A percentile compares a stretch with the other conserved stretches of the same genome.
Conservation (phyloP, 2,329 filamentous ascomycete genomes). For the Stromatinia cepivora region DNA sequence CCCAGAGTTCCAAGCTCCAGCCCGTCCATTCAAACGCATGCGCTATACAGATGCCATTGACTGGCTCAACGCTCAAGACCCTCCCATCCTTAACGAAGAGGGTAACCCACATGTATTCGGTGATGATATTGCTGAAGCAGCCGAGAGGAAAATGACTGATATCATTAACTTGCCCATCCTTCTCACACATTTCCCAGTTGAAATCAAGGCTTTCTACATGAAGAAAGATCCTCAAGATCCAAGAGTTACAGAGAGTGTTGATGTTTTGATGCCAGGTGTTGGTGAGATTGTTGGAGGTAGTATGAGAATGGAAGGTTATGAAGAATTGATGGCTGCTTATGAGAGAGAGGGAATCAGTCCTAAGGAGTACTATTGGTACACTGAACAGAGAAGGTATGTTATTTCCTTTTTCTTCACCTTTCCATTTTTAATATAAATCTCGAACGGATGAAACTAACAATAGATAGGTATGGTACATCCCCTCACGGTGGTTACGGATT, state of each 20-base stretch:
- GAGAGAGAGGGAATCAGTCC: conserved; percentile 83
- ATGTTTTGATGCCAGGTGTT: conserved; percentile 84
- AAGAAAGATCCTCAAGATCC: conserved; percentile 76
- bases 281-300: conserved; percentile 95
- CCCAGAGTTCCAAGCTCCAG: conserved; percentile 80
- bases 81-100: conserved; percentile 84
- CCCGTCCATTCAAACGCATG: conserved; percentile 91
- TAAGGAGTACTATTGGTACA: conserved; percentile 96
- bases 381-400: conserved; percentile 83
- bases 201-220: conserved; percentile 99
- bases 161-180: conserved; percentile 94
- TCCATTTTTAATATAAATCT: neutral
- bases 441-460: conserved; percentile 16
- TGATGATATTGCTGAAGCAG: conserved; percentile 97
- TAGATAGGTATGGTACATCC: conserved; percentile 76
- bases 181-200: conserved; percentile 92
- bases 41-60: conserved; percentile 90
- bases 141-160: conserved; percentile 96
- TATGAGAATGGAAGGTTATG: conserved; percentile 93
- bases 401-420: conserved; percentile 8
- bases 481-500: conserved; percentile 83
- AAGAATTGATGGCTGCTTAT: conserved; percentile 87
- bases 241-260: conserved; percentile 89
- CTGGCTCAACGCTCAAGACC: conserved; percentile 84
- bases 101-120: conserved; percentile 87